A percentile compares a stretch with the other conserved stretches of the same genome.
Evolutionary conservation across 2,329 filamentous ascomycete genomes (phyloP).

Genomic region (Aspergillus sp.): DNA sequence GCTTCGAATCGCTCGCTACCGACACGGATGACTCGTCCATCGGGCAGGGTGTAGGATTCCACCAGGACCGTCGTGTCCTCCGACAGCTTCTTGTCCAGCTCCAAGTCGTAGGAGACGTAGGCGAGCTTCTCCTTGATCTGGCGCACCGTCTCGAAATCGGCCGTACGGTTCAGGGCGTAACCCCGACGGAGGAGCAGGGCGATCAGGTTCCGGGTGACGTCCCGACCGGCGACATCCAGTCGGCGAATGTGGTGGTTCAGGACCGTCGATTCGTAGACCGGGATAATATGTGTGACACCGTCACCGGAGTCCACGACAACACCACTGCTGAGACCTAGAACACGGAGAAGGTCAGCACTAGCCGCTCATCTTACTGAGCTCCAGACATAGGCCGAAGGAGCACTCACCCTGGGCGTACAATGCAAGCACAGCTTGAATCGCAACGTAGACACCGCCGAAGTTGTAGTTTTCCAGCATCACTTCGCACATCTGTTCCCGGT

Average conservation of each 20-base stretch:
- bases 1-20: constrained; percentile 98
- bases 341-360: constrained; percentile 3
- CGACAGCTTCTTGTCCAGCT: constrained; percentile 90
- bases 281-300: constrained; percentile 97
- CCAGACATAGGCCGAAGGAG: neutral
- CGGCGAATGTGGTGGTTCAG: constrained; percentile 94
- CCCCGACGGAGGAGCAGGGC: constrained; percentile 88
- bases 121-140: constrained; percentile 99
- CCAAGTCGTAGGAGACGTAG: constrained; percentile 97
- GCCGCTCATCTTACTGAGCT: neutral
- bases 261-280: constrained; percentile 96
- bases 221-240: constrained; percentile 91
- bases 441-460: constrained; percentile 96
- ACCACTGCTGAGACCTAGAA: constrained; percentile 75
- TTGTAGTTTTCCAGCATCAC: constrained; percentile 98
- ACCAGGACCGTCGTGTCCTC: constrained; percentile 97
- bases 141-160: constrained; percentile 97
- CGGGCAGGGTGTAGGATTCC: constrained; percentile 94
- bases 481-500: constrained; percentile 96
- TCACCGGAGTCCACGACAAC: constrained; percentile 99
- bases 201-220: constrained; percentile 98
- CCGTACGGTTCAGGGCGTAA: constrained; percentile 95
- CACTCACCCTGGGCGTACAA: constrained; percentile 86
- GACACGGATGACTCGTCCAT: constrained; percentile 92
- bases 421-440: constrained; percentile 93